A percentile compares a stretch with the other conserved stretches of the same genome.
These are phyloP conservation scores for Yamadazyma akitaensis DNA, from an alignment of 805 yeast genomes.

Conservation along the genomic window DNA sequence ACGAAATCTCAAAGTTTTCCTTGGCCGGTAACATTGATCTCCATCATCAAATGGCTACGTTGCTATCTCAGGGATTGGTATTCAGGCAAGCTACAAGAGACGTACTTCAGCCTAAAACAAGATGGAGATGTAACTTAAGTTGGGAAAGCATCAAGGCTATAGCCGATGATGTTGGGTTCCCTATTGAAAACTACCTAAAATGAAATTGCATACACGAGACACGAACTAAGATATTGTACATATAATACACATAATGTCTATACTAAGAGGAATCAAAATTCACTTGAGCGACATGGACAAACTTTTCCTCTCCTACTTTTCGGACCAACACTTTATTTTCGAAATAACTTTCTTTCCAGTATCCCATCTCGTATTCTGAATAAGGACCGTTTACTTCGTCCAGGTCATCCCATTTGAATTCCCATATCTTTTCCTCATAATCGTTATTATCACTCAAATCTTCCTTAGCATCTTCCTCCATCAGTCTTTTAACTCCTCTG, in stretches of 20 bases:
- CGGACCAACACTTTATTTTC: slow-evolving; percentile 44
- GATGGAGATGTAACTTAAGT: slow-evolving; percentile 76
- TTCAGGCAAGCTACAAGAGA: slow-evolving; percentile 45
- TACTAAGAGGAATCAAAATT: slow-evolving; percentile 13
- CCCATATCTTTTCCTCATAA: slow-evolving; percentile 33
- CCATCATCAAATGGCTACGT: slow-evolving; percentile 57
- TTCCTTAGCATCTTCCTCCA: slow-evolving; percentile 1
- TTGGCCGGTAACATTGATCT: slow-evolving; percentile 45
- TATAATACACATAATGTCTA: background rate
- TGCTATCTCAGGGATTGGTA: slow-evolving; percentile 51
- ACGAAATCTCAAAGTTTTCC: slow-evolving; percentile 34
- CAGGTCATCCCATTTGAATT: slow-evolving; percentile 36
- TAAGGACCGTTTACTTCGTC: slow-evolving; percentile 47
- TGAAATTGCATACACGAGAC: background rate
- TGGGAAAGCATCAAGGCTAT: slow-evolving; percentile 62
- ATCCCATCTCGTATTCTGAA: slow-evolving; percentile 51
- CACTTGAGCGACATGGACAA: slow-evolving; percentile 22
- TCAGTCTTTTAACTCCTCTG: slow-evolving; percentile 17
- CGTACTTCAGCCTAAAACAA: slow-evolving; percentile 60
- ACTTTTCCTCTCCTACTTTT: slow-evolving; percentile 22
- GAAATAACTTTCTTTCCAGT: slow-evolving; percentile 53
- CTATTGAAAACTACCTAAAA: slow-evolving; percentile 56
- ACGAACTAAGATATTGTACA: background rate
- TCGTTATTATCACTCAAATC: slow-evolving; percentile 5
- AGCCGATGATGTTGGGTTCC: slow-evolving; percentile 63